Conservation (phyloP, 257 asterid species). For the Fraxinus excelsior region DNA sequence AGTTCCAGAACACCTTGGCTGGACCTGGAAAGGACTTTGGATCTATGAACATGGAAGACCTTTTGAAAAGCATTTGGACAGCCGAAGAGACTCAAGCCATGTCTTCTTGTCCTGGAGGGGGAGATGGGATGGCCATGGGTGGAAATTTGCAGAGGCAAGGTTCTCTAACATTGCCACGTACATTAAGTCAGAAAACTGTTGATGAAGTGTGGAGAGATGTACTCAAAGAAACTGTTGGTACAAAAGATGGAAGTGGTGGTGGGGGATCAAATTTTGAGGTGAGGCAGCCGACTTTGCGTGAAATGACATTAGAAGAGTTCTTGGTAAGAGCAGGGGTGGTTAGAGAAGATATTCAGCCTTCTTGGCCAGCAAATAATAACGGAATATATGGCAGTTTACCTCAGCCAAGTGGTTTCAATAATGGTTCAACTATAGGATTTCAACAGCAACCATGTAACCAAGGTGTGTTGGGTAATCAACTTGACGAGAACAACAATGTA, state of each 20-base stretch:
- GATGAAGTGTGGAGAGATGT: conserved; percentile 89
- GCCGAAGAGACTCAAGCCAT: conserved; percentile 74
- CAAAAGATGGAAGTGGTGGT: conserved; percentile 36
- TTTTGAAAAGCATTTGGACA: conserved; percentile 81
- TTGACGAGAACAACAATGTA: conserved; percentile 33
- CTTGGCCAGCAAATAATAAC: conserved; percentile 31
- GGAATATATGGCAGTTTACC: conserved; percentile 44
- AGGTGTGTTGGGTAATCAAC: conserved; percentile 49
- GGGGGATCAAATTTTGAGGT: conserved; percentile 46
- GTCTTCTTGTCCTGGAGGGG: conserved; percentile 40
- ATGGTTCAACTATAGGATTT: conserved; percentile 51
- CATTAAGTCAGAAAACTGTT: conserved; percentile 80
- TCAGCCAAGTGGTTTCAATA: conserved; percentile 30
- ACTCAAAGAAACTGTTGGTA: conserved; percentile 47
- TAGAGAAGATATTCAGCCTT: conserved; percentile 62
- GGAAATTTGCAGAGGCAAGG: conserved; percentile 86
- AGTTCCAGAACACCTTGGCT: conserved; percentile 77
- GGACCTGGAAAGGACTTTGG: conserved; percentile 84
- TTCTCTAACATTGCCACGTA: conserved; percentile 82
- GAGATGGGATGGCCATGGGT: conserved; percentile 33
- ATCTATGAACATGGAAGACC: conserved; percentile 94
- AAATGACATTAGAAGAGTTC: conserved; percentile 85
- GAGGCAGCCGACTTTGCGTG: conserved; percentile 75
- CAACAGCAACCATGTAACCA: conserved; percentile 47
- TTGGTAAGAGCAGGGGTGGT: conserved; percentile 79